These are phyloP conservation scores for Smallanthus sonchifolius DNA, from an alignment of 129 eudicot genomes.

Conservation along the genomic window DNA sequence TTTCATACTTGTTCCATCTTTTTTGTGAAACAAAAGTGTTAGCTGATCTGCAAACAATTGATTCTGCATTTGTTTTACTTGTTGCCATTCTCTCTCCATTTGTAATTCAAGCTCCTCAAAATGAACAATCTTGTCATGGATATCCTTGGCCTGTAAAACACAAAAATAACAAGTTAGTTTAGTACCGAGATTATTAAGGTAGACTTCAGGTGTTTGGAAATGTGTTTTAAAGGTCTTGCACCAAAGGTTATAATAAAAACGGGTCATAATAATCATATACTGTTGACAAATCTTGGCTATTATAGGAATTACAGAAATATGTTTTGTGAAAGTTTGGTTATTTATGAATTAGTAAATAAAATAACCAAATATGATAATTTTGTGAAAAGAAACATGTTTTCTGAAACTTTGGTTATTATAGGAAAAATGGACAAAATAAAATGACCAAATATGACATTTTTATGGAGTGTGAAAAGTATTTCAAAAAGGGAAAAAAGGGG, in stretches of 20 bases:
- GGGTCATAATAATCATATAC: not conserved
- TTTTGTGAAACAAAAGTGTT: slow-evolving; percentile 50
- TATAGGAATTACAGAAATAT: not conserved
- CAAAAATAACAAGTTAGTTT: slow-evolving; percentile 37
- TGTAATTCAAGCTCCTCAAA: slow-evolving; percentile 70
- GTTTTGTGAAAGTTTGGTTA: slow-evolving; percentile 8
- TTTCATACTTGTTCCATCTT: slow-evolving; percentile 33
- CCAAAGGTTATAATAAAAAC: not conserved
- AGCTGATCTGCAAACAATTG: slow-evolving; percentile 65
- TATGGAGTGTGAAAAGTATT: not conserved
- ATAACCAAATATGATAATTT: not conserved
- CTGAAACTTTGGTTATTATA: not conserved
- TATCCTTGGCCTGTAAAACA: slow-evolving; percentile 51
- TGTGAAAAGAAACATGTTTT: not conserved
- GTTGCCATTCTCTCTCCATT: slow-evolving; percentile 68
- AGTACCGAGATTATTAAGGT: slow-evolving; percentile 41
- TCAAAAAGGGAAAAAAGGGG: not conserved
- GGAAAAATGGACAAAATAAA: not conserved
- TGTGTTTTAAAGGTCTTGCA: not conserved
- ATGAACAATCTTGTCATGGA: slow-evolving; percentile 51
- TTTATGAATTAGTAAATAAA: not conserved
- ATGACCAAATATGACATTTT: not conserved
- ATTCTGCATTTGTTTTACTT: slow-evolving; percentile 56
- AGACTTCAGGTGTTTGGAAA: slow-evolving; percentile 16
- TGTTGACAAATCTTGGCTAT: not conserved